Evolutionary conservation across 1,139 yeast genomes (phyloP).

Genomic region (Pichia sp.): DNA sequence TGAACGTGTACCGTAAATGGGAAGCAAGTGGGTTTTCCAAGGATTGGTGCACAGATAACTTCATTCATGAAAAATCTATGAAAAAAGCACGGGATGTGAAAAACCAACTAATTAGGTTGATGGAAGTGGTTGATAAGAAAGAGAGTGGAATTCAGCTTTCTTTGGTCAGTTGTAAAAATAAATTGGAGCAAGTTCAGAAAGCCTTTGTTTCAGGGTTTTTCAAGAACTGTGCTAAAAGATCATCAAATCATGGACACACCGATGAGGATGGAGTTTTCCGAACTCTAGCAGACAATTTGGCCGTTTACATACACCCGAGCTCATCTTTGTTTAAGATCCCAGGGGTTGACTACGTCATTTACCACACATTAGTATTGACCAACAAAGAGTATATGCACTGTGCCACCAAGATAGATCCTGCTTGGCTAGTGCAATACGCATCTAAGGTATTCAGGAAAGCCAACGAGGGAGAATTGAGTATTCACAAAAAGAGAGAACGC

Average conservation of each 20-base stretch:
- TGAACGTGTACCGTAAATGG: conserved; percentile 84
- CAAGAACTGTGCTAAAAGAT: conserved; percentile 76
- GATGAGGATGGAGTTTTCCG: conserved; percentile 63
- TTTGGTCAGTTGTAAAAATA: conserved; percentile 52
- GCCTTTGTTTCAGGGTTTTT: conserved; percentile 86
- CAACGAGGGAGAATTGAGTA: conserved; percentile 38
- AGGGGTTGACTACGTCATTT: conserved; percentile 51
- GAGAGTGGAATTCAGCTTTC: conserved; percentile 28
- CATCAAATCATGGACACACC: conserved; percentile 37
- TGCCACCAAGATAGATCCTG: conserved; percentile 74
- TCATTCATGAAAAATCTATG: conserved; percentile 75
- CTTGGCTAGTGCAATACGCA: conserved; percentile 81
- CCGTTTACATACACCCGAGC: conserved; percentile 86
- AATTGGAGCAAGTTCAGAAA: conserved; percentile 59
- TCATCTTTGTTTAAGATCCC: conserved; percentile 67
- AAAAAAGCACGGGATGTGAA: conserved; percentile 75
- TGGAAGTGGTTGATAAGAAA: conserved; percentile 49
- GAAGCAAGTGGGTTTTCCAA: conserved; percentile 53
- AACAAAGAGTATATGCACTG: conserved; percentile 90
- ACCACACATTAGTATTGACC: conserved; percentile 78
- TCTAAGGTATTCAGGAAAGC: conserved; percentile 77
- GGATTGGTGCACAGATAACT: conserved; percentile 80
- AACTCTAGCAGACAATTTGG: conserved; percentile 71
- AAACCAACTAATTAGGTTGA: conserved; percentile 60
- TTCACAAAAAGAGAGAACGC: conserved; percentile 38